Evolutionary conservation across 345 rosid genomes (phyloP).

Genomic region (Chamaenerion angustifolium): DNA sequence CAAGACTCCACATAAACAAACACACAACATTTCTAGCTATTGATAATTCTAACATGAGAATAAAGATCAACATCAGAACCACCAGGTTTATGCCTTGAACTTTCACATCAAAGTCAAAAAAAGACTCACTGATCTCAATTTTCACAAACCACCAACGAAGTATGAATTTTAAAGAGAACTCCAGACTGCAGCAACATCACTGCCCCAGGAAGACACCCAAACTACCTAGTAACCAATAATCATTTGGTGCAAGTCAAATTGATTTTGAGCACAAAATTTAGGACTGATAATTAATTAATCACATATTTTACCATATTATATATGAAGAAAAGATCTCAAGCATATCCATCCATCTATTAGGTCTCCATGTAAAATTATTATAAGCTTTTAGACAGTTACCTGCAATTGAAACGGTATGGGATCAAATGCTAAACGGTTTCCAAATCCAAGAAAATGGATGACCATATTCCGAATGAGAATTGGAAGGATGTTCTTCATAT

Average conservation of each 20-base stretch:
- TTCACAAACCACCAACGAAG: neutral
- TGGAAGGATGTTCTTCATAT: slow-evolving; percentile 74
- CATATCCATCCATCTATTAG: no score
- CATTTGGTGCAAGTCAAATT: no score
- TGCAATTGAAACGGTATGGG: slow-evolving; percentile 82
- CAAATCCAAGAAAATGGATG: slow-evolving; percentile 82
- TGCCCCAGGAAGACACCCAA: no score
- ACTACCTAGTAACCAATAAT: no score
- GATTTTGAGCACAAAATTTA: no score
- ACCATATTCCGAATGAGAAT: slow-evolving; percentile 56
- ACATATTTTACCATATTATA: no score
- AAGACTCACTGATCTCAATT: neutral
- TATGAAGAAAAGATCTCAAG: neutral
- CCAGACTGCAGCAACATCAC: no score
- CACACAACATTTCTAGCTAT: no score
- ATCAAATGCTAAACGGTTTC: slow-evolving; percentile 91
- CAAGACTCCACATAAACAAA: neutral
- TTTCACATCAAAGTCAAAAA: no score
- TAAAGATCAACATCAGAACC: neutral
- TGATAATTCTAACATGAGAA: neutral
- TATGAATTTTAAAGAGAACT: neutral
- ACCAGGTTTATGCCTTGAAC: no score
- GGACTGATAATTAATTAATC: no score
- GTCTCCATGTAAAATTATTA: neutral
- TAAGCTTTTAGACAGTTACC: slow-evolving; percentile 29